phyloP scores from a whole-genome alignment of 345 rosid genomes.

The Gossypium bickii region DNA sequence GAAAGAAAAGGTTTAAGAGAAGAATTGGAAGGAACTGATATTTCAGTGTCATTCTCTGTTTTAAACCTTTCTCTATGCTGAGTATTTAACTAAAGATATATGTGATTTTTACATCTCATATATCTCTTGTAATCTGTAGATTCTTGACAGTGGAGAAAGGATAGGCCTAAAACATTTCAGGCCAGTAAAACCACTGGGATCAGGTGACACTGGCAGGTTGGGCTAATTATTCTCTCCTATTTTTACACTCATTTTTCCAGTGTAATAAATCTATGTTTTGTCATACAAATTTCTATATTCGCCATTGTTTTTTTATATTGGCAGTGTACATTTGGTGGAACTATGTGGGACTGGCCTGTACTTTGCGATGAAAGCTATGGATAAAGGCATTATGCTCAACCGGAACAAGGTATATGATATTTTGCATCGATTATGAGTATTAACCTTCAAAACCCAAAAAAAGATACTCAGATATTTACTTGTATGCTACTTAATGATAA shows the following conservation, averaged over 20 bases:
- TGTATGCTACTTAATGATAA: background rate
- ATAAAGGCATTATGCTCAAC: slow-evolving; percentile 81
- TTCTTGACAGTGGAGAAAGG: slow-evolving; percentile 58
- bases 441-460: background rate
- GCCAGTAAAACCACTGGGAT: slow-evolving; percentile 87
- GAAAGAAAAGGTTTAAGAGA: too few species aligned
- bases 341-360: slow-evolving; percentile 59
- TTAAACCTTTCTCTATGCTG: background rate
- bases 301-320: background rate
- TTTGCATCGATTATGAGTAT: slow-evolving; percentile 1
- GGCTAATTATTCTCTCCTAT: background rate
- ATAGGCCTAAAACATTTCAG: slow-evolving; percentile 75
- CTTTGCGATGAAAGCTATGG: slow-evolving; percentile 98
- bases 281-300: background rate
- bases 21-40: background rate
- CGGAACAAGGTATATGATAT: slow-evolving; percentile 66
- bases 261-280: background rate
- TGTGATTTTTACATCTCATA: background rate
- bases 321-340: slow-evolving; percentile 92
- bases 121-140: slow-evolving; percentile 30
- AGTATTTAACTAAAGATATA: background rate
- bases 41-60: background rate
- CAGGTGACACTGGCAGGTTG: slow-evolving; percentile 98
- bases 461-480: background rate
- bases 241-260: background rate